Conservation (phyloP, 495 filamentous ascomycete genomes). For the Geoglossum glabrum region DNA sequence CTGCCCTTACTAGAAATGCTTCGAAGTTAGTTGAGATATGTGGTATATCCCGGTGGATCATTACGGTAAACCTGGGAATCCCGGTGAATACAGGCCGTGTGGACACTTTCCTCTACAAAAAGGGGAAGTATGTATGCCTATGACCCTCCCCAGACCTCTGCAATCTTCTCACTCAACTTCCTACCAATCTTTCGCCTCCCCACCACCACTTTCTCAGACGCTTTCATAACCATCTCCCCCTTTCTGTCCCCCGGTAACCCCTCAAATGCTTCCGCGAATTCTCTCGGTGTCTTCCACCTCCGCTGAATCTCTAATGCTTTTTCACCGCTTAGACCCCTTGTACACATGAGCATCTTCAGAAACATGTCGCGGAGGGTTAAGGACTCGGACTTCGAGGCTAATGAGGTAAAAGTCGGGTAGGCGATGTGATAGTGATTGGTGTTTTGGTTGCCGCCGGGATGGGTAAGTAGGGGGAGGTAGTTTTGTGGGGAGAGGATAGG, state of each 20-base stretch:
- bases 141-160: constrained; percentile 42
- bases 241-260: constrained; percentile 20
- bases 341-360: constrained; percentile 80
- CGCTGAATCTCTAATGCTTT: constrained; percentile 68
- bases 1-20: too few relatives aligned
- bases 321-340: constrained; percentile 53
- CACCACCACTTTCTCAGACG: constrained; percentile 30
- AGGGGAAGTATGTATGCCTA: too few relatives aligned
- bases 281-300: constrained; percentile 49
- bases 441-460: constrained; percentile 21
- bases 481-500: constrained; percentile 44
- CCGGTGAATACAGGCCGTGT: too few relatives aligned
- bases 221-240: constrained; percentile 29
- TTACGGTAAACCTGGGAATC: too few relatives aligned
- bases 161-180: constrained; percentile 44
- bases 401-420: constrained; percentile 47
- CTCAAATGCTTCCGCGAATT: constrained; percentile 48
- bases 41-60: too few relatives aligned
- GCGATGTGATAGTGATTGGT: constrained; percentile 27
- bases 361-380: constrained; percentile 57
- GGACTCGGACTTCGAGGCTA: constrained; percentile 54
- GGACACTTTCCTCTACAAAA: too few relatives aligned
- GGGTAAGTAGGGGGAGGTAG: constrained; percentile 41
- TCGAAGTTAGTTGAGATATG: too few relatives aligned
- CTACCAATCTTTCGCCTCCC: constrained; percentile 49